Base-by-base conservation (phyloP, 768 basidiomycete genomes). In the Calocybe cyanea region DNA sequence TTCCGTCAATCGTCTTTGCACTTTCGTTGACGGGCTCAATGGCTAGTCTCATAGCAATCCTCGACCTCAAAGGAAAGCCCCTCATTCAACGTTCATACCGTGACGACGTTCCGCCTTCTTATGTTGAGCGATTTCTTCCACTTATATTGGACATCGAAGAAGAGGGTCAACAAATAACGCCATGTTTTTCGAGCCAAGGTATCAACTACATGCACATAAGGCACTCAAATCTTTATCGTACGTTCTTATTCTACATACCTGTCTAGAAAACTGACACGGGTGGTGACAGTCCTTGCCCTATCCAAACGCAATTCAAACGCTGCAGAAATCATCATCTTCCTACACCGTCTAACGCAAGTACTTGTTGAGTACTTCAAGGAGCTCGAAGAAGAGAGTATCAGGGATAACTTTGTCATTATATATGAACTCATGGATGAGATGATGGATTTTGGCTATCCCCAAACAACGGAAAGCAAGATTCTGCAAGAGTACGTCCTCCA, bases 401-500 rank as follows among this genome's bases (percentile, higher is more conserved):
- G 96, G 7, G 96, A 99, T 67, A 99, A 99, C 61, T 99, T 99
- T 61, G 96, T 99, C 32, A 96, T 99, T 62, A 96, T 99, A 41
- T 99, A 96, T 65, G 95, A 98, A 63, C 80, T 98, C 43, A 78
- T 99, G 73, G 95, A 98, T 59, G 96, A 99, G 73, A 97, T 98
- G 92, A 97, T 98, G 93, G 96, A 99, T 71, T 99, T 96, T 67
- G 96, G 96, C 7, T 97, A 87, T 63, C 95, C 96, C 0, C 96
- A 98, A 66, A 99, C 95, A 33, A 98, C 96, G 13, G 96, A 99
- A 71, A 92, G 90, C 77, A 98, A 99, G 76, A 99, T 98, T 56
- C 68, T 98, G 41, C 95, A 98, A 68, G 95, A 98, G 85, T 91
- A 52, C 58, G 83, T 71, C 21, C 40, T 15, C 10, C 23, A n/a